These are phyloP conservation scores for Camellia oleifera DNA, from an alignment of 179 eudicot species.

Conservation along the genomic window DNA sequence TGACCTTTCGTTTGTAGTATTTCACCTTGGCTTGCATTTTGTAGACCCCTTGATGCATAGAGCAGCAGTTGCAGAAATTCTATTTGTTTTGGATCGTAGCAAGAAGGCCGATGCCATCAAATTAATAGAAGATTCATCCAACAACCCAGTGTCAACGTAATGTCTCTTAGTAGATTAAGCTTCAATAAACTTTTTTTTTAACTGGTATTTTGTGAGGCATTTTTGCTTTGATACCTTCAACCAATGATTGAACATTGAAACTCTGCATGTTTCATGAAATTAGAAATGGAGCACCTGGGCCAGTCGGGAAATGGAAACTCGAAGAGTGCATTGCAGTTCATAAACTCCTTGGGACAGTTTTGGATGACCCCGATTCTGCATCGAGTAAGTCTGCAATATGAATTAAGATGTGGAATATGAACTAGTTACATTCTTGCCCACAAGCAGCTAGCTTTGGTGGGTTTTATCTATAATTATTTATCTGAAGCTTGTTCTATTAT, in stretches of 20 bases:
- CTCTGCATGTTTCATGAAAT: slow-evolving; percentile 1
- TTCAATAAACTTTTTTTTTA: not conserved
- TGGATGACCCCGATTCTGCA: slow-evolving; percentile 68
- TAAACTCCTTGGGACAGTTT: slow-evolving; percentile 51
- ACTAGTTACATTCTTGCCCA: not conserved
- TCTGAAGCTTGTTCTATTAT: not conserved
- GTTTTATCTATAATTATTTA: not conserved
- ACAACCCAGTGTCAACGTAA: slow-evolving; percentile 53
- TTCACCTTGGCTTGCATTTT: not conserved
- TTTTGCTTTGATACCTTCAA: slow-evolving; percentile 6
- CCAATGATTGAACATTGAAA: not conserved
- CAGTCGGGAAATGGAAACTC: slow-evolving; percentile 64
- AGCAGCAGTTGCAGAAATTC: slow-evolving; percentile 92
- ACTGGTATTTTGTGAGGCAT: not conserved
- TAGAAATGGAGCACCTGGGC: slow-evolving; percentile 64
- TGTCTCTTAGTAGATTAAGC: slow-evolving; percentile 5
- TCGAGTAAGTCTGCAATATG: slow-evolving; percentile 46
- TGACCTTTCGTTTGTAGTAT: not conserved
- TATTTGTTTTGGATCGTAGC: slow-evolving; percentile 63
- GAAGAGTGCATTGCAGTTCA: slow-evolving; percentile 78
- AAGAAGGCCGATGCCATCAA: slow-evolving; percentile 71
- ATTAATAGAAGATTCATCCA: slow-evolving; percentile 70
- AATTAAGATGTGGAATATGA: not conserved
- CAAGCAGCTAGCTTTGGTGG: not conserved
- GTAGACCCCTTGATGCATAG: slow-evolving; percentile 94